phyloP scores from a whole-genome alignment of 805 yeast species.

The Ogataea pignaliae region DNA sequence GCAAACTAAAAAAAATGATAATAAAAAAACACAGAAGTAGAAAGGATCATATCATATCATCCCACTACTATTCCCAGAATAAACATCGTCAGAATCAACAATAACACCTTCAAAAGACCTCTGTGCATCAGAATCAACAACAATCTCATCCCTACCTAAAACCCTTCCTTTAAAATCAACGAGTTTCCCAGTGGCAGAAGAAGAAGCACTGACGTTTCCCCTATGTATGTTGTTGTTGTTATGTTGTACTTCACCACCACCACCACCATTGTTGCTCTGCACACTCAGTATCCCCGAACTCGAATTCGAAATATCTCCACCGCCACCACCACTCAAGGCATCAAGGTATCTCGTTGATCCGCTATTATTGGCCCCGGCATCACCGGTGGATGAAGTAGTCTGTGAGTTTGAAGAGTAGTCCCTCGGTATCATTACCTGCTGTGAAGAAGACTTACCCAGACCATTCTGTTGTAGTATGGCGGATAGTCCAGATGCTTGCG shows the following conservation, averaged over 20 bases:
- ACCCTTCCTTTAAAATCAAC: slow-evolving; percentile 36
- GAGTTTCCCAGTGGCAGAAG: slow-evolving; percentile 34
- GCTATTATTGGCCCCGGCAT: too few relatives aligned
- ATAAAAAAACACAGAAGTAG: background rate
- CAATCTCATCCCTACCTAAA: slow-evolving; percentile 40
- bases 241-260: too few relatives aligned
- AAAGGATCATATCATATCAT: slow-evolving; percentile 5
- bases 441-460: background rate
- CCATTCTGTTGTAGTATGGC: background rate
- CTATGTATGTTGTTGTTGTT: too few relatives aligned
- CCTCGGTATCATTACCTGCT: background rate
- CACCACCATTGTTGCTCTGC: background rate
- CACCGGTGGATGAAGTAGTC: background rate
- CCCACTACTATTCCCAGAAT: slow-evolving; percentile 10
- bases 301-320: slow-evolving; percentile 11
- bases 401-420: slow-evolving; percentile 9
- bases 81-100: slow-evolving; percentile 15
- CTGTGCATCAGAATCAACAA: slow-evolving; percentile 27
- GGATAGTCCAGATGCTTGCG: background rate
- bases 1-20: background rate
- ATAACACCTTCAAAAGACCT: slow-evolving; percentile 19
- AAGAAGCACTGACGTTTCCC: background rate
- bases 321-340: background rate
- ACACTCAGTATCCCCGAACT: slow-evolving; percentile 12
- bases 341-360: background rate